phyloP scores from a whole-genome alignment of 2,329 filamentous ascomycete genomes.

The Diaporthe ampelina region DNA sequence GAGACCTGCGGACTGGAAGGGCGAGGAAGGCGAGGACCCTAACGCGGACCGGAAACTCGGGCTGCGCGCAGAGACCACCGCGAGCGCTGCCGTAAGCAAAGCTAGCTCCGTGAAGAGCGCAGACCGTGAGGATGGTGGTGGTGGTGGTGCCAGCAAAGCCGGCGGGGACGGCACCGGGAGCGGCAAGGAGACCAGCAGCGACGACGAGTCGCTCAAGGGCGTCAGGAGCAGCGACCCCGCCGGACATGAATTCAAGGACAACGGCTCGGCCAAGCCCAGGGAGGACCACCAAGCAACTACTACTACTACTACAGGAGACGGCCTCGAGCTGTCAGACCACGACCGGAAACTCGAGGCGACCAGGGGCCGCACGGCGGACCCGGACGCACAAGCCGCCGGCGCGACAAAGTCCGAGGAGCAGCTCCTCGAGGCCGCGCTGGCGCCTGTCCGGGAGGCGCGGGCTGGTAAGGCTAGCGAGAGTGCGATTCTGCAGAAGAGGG shows the following conservation, averaged over 20 bases:
- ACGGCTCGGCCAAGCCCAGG: background rate
- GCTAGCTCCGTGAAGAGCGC: constrained; percentile 76
- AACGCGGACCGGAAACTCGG: constrained; percentile 75
- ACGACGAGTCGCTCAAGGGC: constrained; percentile 44
- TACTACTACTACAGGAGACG: background rate
- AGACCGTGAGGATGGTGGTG: constrained; percentile 40
- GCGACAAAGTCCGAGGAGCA: constrained; percentile 19
- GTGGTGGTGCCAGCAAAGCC: background rate
- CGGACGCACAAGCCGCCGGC: constrained; percentile 35
- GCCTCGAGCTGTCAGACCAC: constrained; percentile 24
- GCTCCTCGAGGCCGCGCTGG: constrained; percentile 6
- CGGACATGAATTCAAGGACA: constrained; percentile 21
- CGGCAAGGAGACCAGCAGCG: constrained; percentile 40
- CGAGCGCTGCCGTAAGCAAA: constrained; percentile 77
- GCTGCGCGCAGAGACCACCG: constrained; percentile 73
- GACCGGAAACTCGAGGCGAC: constrained; percentile 40
- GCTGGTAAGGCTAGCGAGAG: constrained; percentile 24
- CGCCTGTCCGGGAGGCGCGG: constrained; percentile 14
- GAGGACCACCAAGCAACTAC: no score
- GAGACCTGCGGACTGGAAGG: constrained; percentile 81
- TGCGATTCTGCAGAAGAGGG: constrained; percentile 20
- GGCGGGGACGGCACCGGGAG: constrained; percentile 23
- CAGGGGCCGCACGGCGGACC: constrained; percentile 31
- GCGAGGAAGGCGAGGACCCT: constrained; percentile 62
- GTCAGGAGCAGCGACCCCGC: constrained; percentile 41